Evolutionary conservation across 2,329 filamentous ascomycete species (phyloP).

Genomic region (Pleomassaria siparia): DNA sequence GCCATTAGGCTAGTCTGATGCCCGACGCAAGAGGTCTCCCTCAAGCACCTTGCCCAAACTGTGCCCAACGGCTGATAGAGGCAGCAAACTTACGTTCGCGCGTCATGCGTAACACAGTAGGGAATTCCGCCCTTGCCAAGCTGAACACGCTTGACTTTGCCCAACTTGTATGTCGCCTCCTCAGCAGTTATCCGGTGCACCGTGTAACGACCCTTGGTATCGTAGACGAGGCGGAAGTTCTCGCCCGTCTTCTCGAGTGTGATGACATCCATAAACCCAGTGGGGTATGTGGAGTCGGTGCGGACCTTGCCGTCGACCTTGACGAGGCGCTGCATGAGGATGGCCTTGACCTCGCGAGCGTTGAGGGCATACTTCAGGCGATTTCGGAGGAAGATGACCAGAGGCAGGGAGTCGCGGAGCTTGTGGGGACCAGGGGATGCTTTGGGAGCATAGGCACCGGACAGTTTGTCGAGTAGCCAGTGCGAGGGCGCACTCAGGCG

Average conservation of each 20-base stretch:
- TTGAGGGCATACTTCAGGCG: slow-evolving; percentile 99
- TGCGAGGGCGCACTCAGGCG: slow-evolving; percentile 97
- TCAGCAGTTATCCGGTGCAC: slow-evolving; percentile 98
- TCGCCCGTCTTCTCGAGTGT: slow-evolving; percentile 99
- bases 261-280: slow-evolving; percentile 99
- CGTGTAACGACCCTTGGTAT: slow-evolving; percentile 99
- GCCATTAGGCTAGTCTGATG: slow-evolving; percentile 99
- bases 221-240: slow-evolving; percentile 99
- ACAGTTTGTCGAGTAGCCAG: slow-evolving; percentile 99
- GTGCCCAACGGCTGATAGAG: slow-evolving; percentile 99
- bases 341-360: slow-evolving; percentile 93
- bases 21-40: slow-evolving; percentile 68
- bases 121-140: slow-evolving; percentile 99
- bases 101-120: slow-evolving; percentile 99
- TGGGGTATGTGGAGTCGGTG: slow-evolving; percentile 95
- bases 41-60: slow-evolving; percentile 43
- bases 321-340: slow-evolving; percentile 99
- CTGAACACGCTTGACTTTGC: slow-evolving; percentile 99
- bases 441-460: slow-evolving; percentile 71
- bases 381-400: slow-evolving; percentile 81
- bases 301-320: slow-evolving; percentile 99
- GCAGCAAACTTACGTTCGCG: slow-evolving; percentile 99
- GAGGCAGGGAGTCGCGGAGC: slow-evolving; percentile 96
- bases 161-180: slow-evolving; percentile 99
- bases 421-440: slow-evolving; percentile 92